Conservation (phyloP, 2,329 filamentous ascomycete species). For the Gremmenia infestans region DNA sequence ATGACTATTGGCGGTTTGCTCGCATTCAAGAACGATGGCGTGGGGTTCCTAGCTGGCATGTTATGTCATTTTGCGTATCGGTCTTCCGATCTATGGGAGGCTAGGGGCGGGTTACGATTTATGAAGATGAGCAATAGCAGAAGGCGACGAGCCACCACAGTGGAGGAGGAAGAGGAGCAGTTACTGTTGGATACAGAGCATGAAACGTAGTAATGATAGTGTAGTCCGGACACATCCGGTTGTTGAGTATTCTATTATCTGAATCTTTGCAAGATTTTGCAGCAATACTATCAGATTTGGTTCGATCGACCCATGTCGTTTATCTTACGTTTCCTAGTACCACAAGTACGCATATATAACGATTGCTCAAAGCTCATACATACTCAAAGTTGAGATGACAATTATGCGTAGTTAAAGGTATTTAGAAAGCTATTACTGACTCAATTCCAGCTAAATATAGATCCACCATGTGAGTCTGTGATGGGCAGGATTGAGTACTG, state of each 20-base stretch:
- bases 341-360: background rate
- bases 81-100: conserved; percentile 13
- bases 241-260: background rate
- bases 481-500: too few species aligned
- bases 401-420: too few species aligned
- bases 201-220: background rate
- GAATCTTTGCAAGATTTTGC: background rate
- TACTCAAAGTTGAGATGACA: too few species aligned
- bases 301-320: too few species aligned
- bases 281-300: too few species aligned
- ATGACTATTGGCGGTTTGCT: conserved; percentile 77
- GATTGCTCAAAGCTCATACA: background rate
- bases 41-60: conserved; percentile 81
- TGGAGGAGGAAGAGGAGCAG: conserved; percentile 14
- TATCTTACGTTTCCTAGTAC: too few species aligned
- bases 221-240: background rate
- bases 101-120: conserved; percentile 7
- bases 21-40: conserved; percentile 83
- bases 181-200: conserved; percentile 2
- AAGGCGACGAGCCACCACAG: conserved; percentile 4
- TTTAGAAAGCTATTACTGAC: too few species aligned
- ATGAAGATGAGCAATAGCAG: conserved; percentile 6
- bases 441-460: too few species aligned
- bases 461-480: too few species aligned
- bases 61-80: conserved; percentile 67